Evolutionary conservation across 768 basidiomycete genomes (phyloP), one percentile per base, ranked within the genome.

Genomic region (Lentinula sp.): DNA sequence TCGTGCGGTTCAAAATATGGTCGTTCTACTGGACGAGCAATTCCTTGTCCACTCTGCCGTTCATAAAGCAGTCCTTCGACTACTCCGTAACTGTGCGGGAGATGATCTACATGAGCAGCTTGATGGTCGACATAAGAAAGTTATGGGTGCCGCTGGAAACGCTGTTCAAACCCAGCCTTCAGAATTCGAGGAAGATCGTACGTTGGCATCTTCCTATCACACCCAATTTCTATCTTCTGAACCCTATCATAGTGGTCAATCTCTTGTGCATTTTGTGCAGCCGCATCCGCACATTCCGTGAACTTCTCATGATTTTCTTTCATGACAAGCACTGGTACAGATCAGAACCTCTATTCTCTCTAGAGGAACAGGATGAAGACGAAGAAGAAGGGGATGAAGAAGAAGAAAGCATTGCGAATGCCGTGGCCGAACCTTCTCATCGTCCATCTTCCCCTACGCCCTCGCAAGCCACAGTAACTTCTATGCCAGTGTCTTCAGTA

Each of bases 271-370:
- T 91, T 62, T 73, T 98, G 37, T 96, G 95, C 79, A 94, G 91
- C 67, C 85, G 94, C 49, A 97, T 98, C 69, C 83, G 92, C 60
- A 90, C 91, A 35, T 86, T 89, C 69, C 86, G 92, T 42, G 92
- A 95, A 67, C 79, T 98, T 1, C 84, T 98, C 42, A 91, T 97
- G 83, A 96, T 98, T 64, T 98, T 98, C 78, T 96, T 98, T 71
- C 93, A 95, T 67, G 94, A 96, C 71, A 95, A 91, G 68, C 86
- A 91, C 66, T 92, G 91, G 87, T 88, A 87, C 69, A 85, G 79
- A 9, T 87, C 88, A 6, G 87, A 91, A 63, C 86, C 89, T 9
- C 69, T 91, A 46, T 90, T 88, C 63, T 76, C 86, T 43, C 84
- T 89, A 1, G 88, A 90, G 63, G 91, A 93, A 69, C 85, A 86